Evolutionary conservation across 2,329 filamentous ascomycete species (phyloP).

Genomic region (Macrophomina tecta): DNA sequence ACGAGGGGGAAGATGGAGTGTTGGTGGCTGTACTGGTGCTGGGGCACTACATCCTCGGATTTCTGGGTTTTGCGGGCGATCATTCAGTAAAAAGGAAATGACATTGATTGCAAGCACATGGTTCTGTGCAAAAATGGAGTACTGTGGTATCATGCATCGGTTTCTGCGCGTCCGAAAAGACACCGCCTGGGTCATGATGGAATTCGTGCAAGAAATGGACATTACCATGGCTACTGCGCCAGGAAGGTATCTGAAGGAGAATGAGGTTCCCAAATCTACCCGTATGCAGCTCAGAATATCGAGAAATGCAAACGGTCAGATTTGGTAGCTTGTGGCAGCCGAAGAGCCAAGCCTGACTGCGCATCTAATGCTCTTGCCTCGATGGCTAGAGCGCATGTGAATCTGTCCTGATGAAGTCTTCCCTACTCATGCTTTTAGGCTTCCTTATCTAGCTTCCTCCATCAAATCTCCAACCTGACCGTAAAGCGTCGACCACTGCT

Average conservation of each 20-base stretch:
- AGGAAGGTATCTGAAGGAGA: background rate
- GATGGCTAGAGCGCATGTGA: background rate
- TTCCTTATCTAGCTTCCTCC: too few relatives aligned
- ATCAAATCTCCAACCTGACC: too few relatives aligned
- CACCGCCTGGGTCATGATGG: background rate
- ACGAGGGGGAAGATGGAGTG: slow-evolving; percentile 28
- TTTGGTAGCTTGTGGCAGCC: background rate
- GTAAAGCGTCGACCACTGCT: too few relatives aligned
- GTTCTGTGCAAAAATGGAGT: slow-evolving; percentile 26
- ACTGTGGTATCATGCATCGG: slow-evolving; percentile 24
- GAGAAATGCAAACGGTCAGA: background rate
- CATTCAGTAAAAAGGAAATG: slow-evolving; percentile 47
- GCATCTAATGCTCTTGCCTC: too few relatives aligned
- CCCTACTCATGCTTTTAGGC: too few relatives aligned
- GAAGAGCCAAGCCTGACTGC: too few relatives aligned
- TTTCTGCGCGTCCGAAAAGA: background rate
- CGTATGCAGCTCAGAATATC: background rate
- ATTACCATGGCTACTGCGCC: background rate
- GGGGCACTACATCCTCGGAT: slow-evolving; percentile 27
- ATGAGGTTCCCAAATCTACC: background rate
- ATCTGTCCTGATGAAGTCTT: too few relatives aligned
- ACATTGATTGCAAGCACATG: slow-evolving; percentile 44
- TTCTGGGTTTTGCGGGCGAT: slow-evolving; percentile 33
- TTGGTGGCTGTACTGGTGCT: slow-evolving; percentile 27
- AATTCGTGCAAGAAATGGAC: background rate